These are phyloP conservation scores for Alternaria brassicicola DNA, from an alignment of 2,329 filamentous ascomycete species.

Conservation along the genomic window DNA sequence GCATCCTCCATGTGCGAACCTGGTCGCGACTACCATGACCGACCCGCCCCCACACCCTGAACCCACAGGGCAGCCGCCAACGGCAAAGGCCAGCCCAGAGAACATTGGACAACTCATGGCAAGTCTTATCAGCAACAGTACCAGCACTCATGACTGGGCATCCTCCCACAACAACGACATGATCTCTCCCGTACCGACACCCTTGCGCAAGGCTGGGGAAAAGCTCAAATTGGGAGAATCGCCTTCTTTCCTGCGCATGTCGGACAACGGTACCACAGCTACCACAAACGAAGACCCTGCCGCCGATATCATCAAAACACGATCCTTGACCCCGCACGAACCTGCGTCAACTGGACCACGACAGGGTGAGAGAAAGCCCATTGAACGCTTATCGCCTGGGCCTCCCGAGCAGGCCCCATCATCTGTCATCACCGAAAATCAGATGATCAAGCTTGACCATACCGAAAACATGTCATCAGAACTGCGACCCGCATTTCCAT, in stretches of 20 bases:
- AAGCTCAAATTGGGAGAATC: constrained; percentile 14
- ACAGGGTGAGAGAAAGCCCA: neutral
- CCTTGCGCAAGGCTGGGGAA: constrained; percentile 21
- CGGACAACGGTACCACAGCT: neutral
- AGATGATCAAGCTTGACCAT: neutral
- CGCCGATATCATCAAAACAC: neutral
- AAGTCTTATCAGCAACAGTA: constrained; percentile 1
- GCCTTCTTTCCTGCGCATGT: neutral
- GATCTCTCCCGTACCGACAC: constrained; percentile 20
- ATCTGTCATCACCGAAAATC: neutral
- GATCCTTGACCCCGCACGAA: neutral
- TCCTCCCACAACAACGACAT: neutral
- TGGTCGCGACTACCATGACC: neutral
- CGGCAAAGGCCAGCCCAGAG: neutral
- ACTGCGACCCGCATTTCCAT: neutral
- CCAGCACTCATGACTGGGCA: neutral
- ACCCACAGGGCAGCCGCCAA: neutral
- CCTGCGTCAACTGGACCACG: neutral
- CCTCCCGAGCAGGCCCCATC: neutral
- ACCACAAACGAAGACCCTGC: neutral
- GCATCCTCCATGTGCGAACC: neutral
- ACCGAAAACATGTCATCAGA: neutral
- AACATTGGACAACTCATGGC: constrained; percentile 28
- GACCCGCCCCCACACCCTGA: neutral
- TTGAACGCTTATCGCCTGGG: neutral